Conservation (phyloP, 495 filamentous ascomycete genomes). For the Podospora pseudocomata region DNA sequence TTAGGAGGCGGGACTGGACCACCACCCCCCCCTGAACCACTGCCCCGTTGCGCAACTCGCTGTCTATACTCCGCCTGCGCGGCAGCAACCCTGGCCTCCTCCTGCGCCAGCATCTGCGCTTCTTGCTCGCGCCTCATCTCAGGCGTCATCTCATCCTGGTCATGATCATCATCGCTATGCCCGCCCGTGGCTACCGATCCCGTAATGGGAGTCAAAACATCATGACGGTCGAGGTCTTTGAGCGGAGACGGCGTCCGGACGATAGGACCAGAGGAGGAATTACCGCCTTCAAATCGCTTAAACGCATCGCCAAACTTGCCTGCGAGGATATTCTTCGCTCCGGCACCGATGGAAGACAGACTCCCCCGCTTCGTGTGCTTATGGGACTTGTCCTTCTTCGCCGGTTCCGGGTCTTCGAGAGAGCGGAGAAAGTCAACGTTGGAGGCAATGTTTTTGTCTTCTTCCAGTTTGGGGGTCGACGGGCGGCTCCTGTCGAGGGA, state of each 20-base stretch:
- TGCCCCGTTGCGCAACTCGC: constrained; percentile 62
- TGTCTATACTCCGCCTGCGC: constrained; percentile 89
- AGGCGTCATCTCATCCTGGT: constrained; percentile 65
- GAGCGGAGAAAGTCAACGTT: constrained; percentile 84
- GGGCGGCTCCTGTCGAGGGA: constrained; percentile 29
- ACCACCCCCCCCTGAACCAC: constrained; percentile 28
- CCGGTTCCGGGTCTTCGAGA: constrained; percentile 68
- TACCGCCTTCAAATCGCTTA: constrained; percentile 76
- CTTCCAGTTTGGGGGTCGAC: constrained; percentile 51
- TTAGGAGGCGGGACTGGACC: constrained; percentile 37
- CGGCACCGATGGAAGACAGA: constrained; percentile 67
- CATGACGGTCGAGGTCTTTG: constrained; percentile 49
- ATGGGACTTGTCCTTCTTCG: constrained; percentile 63
- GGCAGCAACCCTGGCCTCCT: constrained; percentile 87
- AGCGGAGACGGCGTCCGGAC: constrained; percentile 54
- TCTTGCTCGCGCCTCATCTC: constrained; percentile 92
- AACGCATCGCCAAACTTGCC: constrained; percentile 96
- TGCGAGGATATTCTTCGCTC: constrained; percentile 79
- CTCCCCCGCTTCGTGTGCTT: constrained; percentile 81
- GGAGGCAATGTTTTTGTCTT: constrained; percentile 63
- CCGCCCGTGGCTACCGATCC: constrained; percentile 73
- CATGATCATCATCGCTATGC: constrained; percentile 61
- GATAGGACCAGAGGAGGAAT: constrained; percentile 42
- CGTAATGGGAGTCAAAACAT: constrained; percentile 63
- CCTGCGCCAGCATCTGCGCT: constrained; percentile 73